Percentiles rank a stretch among this genome's conserved stretches.
Evolutionary conservation across 164 flowering plant species (phyloP).

Genomic region (Nymphaea colorata): DNA sequence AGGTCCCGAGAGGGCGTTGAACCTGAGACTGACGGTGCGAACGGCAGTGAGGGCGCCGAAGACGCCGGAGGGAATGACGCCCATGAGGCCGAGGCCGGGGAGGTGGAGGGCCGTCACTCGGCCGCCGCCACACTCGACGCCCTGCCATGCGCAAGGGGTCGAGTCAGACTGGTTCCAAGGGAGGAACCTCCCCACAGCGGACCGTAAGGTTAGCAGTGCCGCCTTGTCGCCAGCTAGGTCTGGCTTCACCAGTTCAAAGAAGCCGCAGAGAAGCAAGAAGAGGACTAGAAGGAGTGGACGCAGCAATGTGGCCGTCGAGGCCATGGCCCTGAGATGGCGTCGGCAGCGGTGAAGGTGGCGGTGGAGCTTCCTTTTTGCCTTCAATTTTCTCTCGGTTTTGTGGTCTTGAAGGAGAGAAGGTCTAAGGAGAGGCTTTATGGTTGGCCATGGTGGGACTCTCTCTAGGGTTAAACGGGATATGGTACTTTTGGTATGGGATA

Average conservation of each 20-base stretch:
- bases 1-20: conserved; percentile 48
- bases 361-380: too few relatives aligned
- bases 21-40: conserved; percentile 53
- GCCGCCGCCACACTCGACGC: conserved; percentile 37
- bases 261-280: conserved; percentile 8
- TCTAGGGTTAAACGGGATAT: too few relatives aligned
- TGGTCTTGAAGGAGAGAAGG: too few relatives aligned
- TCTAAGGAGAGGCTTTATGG: too few relatives aligned
- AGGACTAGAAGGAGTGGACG: conserved; percentile 8
- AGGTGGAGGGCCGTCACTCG: conserved; percentile 47
- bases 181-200: conserved; percentile 45
- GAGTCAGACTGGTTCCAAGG: conserved; percentile 37
- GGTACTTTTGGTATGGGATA: too few relatives aligned
- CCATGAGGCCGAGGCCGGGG: conserved; percentile 57
- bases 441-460: too few relatives aligned
- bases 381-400: too few relatives aligned
- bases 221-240: conserved; percentile 43
- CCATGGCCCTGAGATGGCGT: background rate
- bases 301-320: conserved; percentile 6
- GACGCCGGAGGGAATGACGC: conserved; percentile 35
- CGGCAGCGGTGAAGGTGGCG: too few relatives aligned
- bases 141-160: conserved; percentile 51
- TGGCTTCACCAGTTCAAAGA: conserved; percentile 25
- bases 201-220: conserved; percentile 51
- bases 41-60: conserved; percentile 51